phyloP scores from a whole-genome alignment of 805 yeast species.

The Starmerella riodocensis region DNA sequence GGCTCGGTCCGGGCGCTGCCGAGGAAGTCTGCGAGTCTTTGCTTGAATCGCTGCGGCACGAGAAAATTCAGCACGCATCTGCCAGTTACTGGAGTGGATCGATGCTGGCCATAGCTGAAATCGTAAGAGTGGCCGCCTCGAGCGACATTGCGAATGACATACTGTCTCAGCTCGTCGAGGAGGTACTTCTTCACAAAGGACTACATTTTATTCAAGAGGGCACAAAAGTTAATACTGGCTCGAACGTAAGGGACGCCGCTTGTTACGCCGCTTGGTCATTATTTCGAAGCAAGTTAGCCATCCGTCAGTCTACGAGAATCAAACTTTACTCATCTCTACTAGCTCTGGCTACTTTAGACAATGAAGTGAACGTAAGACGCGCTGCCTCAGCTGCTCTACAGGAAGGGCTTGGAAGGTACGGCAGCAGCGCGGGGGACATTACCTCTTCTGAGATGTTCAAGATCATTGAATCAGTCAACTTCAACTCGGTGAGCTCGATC shows the following conservation, averaged over 20 bases:
- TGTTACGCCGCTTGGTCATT: constrained; percentile 79
- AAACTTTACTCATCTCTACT: constrained; percentile 32
- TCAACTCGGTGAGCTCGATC: constrained; percentile 34
- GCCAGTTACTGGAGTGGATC: constrained; percentile 39
- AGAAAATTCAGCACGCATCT: constrained; percentile 9
- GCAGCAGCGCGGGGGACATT: constrained; percentile 30
- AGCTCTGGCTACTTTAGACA: constrained; percentile 50
- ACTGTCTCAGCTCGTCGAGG: constrained; percentile 6
- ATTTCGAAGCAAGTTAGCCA: constrained; percentile 31
- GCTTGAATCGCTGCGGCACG: constrained; percentile 18
- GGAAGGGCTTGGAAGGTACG: constrained; percentile 70
- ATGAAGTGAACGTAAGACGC: constrained; percentile 58
- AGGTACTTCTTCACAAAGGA: constrained; percentile 32
- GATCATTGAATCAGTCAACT: constrained; percentile 50
- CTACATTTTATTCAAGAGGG: constrained; percentile 47
- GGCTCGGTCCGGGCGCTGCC: constrained; percentile 25
- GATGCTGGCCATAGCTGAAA: constrained; percentile 44
- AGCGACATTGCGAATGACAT: constrained; percentile 5
- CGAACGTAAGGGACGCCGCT: constrained; percentile 69
- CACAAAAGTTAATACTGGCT: constrained; percentile 42
- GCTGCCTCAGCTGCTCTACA: constrained; percentile 82
- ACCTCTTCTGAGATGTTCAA: constrained; percentile 20
- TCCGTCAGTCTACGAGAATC: constrained; percentile 14
- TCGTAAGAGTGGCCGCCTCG: constrained; percentile 23
- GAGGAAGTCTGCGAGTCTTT: constrained; percentile 27